Base-by-base conservation (phyloP, 306 rosid genomes). In the Vachellia pachyceras region DNA sequence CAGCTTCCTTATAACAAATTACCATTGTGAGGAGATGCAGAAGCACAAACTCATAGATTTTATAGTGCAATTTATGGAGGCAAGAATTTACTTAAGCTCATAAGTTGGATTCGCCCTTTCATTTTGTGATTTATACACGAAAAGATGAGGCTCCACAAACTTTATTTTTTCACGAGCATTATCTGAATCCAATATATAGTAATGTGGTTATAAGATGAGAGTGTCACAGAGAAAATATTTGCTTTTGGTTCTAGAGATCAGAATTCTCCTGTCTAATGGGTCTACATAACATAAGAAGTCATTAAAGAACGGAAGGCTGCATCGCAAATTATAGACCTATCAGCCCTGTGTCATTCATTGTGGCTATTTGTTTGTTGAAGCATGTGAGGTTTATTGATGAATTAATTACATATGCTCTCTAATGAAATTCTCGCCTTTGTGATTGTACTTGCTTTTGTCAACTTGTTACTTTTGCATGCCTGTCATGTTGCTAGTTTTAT, bases 1-100 rank as follows among this genome's bases (percentile, higher is more conserved):
- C 82, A 95, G 99, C 89, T 95, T 95, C 89, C 99, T 95, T 40
- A 86, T 95, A 82, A 95, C 98, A 81, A 95, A 93, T 84, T 90
- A 90, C 86, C 99, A 95, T 69, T 95, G 94, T 20, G 99, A 95
- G 90, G 98, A 93, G 52, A 89, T 95, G 99, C 96, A 95, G 84
- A 95, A 91, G 87, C 97, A 93, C 35, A 95, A 91, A 65, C 99
- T 95, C 86, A 95, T 95, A 52, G 98, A 95, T 85, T 95, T 95
- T 82, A 93, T 95, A 33, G 97, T 93, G 78, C 98, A 95, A 80
- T 95, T 95, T 85, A 93, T 95, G 98, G 98, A 95, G 98, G 99
- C 82, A 89, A 91, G 97, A 78, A 72, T 77, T 85, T 80, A 44
- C 36, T 86, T 67, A 67, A 63, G 45, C 83, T 72, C 70, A 40